Conservation (phyloP, 2,329 filamentous ascomycete genomes). For the Claviceps humidiphila region DNA sequence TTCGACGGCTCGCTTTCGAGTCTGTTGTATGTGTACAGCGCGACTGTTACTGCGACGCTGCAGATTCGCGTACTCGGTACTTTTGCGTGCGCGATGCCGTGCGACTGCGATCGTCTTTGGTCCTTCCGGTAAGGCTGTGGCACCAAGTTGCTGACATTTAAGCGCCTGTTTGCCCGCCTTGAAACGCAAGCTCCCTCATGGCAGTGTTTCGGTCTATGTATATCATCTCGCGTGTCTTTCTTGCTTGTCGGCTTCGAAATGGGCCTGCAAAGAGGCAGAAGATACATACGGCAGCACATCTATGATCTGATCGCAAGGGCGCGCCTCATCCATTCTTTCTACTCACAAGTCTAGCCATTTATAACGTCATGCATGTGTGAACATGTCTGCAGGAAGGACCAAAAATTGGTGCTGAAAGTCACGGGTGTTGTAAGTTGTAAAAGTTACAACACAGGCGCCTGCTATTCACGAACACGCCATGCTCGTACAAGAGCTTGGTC, state of each 20-base stretch:
- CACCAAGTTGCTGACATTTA: neutral
- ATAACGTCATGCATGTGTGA: neutral
- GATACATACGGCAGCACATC: no score
- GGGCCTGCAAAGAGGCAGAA: no score
- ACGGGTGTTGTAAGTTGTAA: neutral
- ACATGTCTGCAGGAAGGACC: neutral
- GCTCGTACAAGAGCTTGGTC: neutral
- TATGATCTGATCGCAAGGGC: no score
- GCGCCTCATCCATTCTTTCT: no score
- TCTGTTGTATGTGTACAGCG: no score
- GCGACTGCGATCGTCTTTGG: neutral
- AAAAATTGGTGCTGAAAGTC: neutral
- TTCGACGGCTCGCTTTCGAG: no score
- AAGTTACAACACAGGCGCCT: neutral
- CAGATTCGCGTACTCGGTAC: neutral
- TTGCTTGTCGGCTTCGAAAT: no score
- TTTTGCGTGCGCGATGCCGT: neutral
- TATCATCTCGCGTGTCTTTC: no score
- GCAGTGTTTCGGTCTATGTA: no score
- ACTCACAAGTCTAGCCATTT: neutral
- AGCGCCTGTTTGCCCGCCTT: neutral
- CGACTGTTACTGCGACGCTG: neutral
- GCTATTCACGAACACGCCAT: neutral
- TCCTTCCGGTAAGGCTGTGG: neutral
- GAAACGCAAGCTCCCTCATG: neutral